These are phyloP conservation scores for Strobilomyces dryophilus DNA, from an alignment of 768 basidiomycete genomes.

Conservation along the genomic window DNA sequence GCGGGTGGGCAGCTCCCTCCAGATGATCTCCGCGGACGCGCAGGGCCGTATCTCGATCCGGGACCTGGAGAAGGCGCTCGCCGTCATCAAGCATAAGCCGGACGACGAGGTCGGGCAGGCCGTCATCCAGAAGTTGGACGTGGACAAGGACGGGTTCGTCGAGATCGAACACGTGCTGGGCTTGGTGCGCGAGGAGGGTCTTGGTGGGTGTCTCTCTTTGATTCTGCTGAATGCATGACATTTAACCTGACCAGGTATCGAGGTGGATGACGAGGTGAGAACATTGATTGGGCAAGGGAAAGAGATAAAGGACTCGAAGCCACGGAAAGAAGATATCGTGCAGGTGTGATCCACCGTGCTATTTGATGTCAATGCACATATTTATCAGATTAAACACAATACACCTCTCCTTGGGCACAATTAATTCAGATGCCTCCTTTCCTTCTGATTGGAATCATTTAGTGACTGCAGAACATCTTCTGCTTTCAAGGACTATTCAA, in stretches of 20 bases:
- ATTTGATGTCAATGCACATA: slow-evolving; percentile 4
- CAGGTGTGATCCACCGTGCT: slow-evolving; percentile 45
- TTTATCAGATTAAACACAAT: neutral
- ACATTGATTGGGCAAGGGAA: slow-evolving; percentile 78
- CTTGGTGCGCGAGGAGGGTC: slow-evolving; percentile 81
- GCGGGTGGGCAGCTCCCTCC: slow-evolving; percentile 78
- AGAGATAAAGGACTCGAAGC: slow-evolving; percentile 72
- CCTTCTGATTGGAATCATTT: too few species aligned
- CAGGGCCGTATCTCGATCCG: slow-evolving; percentile 86
- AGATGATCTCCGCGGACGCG: slow-evolving; percentile 80
- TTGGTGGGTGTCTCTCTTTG: slow-evolving; percentile 45
- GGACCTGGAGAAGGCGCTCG: slow-evolving; percentile 86
- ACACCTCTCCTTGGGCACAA: too few species aligned
- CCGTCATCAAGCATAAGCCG: slow-evolving; percentile 91
- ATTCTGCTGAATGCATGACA: neutral
- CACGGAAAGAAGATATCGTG: slow-evolving; percentile 96
- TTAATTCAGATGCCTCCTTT: too few species aligned
- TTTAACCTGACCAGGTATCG: slow-evolving; percentile 48
- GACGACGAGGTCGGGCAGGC: slow-evolving; percentile 84
- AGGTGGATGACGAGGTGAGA: slow-evolving; percentile 82
- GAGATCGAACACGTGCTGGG: slow-evolving; percentile 93
- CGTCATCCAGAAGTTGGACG: slow-evolving; percentile 90
- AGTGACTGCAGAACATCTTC: too few species aligned
- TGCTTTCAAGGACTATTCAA: too few species aligned
- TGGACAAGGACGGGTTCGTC: slow-evolving; percentile 93